Base-by-base conservation (phyloP, 495 filamentous ascomycete species). In the Tuber microsphaerosporum region DNA sequence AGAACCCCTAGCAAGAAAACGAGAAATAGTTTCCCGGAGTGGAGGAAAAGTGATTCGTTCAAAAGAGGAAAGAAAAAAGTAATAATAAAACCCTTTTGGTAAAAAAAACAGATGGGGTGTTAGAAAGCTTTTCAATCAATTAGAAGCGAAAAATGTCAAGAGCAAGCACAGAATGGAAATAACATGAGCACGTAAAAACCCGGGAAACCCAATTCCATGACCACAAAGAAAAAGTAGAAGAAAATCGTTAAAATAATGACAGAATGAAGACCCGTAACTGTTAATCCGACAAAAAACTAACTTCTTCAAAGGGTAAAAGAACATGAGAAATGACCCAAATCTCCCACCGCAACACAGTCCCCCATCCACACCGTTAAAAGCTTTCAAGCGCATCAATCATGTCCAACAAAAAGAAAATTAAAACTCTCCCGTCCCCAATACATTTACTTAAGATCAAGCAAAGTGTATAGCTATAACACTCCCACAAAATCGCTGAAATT, bases 401-500 rank as follows among this genome's bases (percentile, higher is more conserved):
- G 56, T 34, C 56, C 56, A 65, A 65, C 56, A 65, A 65, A 65
- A 65, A 65, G 56, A 16, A 65, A 65, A 65, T 65, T 65, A 65
- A 65, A 65, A 65, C 56, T 34, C 56, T 65, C 56, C 56, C 17
- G 56, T 65, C 56, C 26, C 56, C 56, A 17, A 65, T 65, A 65
- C 56, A 65, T 65, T 65, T 61, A 61, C 56, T 61, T 65, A 34
- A 7, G 56, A 34, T 19, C 56, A 65, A 65, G 56, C 56, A 65
- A 65, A 65, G 56, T 65, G 56, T 65, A 61, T 61, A 65, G 56
- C 26, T 65, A 65, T 65, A 65, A 34, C 56, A 65, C 56, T 65
- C 56, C 56, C 56, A 65, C 56, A 65, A 65, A 65, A 65, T n/a
- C 56, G 26, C 56, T 65, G 56, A 17, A 34, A 65, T 19, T 65